A percentile compares a stretch with the other conserved stretches of the same genome.
phyloP scores from a whole-genome alignment of 495 filamentous ascomycete genomes.

The Trichoderma orchidacearum region DNA sequence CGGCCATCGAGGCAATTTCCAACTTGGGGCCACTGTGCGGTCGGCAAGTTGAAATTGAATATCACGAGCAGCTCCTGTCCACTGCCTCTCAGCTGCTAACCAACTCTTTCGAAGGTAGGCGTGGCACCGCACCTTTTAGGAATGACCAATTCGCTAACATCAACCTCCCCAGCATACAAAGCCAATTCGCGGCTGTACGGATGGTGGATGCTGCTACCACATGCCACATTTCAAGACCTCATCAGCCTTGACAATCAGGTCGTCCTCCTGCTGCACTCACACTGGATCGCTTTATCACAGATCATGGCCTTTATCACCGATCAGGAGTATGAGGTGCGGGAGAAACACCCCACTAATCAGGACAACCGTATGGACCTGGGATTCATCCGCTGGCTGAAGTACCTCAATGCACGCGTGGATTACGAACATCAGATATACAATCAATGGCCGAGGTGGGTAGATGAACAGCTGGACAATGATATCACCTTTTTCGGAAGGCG shows the following conservation, averaged over 20 bases:
- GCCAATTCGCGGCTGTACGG: constrained; percentile 22
- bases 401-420: constrained; percentile 27
- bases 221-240: constrained; percentile 38
- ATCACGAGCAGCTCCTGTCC: constrained; percentile 14
- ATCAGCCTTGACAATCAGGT: constrained; percentile 34
- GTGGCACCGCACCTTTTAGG: neutral
- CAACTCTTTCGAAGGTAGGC: constrained; percentile 17
- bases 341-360: constrained; percentile 3
- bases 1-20: constrained; percentile 20
- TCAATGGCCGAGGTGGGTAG: constrained; percentile 34
- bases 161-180: constrained; percentile 18
- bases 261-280: constrained; percentile 36
- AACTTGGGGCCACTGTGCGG: constrained; percentile 19
- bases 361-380: constrained; percentile 10
- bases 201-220: constrained; percentile 37
- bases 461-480: constrained; percentile 22
- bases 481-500: constrained; percentile 20
- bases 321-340: constrained; percentile 12
- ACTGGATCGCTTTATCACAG: constrained; percentile 44
- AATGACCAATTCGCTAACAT: neutral
- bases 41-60: constrained; percentile 17
- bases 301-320: constrained; percentile 38
- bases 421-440: constrained; percentile 22
- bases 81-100: constrained; percentile 17
- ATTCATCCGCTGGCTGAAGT: constrained; percentile 23